Evolutionary conservation across 306 rosid species (phyloP).

Genomic region (Ormosia emarginata): DNA sequence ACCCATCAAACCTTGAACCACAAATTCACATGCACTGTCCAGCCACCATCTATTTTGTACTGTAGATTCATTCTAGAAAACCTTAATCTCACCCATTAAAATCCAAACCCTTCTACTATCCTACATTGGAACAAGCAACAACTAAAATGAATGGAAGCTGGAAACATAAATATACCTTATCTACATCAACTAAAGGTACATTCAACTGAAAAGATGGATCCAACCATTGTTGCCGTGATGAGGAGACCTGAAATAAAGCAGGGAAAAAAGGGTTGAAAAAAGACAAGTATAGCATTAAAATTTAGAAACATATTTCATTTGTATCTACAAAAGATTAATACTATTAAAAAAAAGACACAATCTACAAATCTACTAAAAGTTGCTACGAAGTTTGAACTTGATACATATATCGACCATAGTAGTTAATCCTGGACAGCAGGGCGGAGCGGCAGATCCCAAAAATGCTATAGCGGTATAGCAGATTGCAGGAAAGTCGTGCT

Average conservation of each 20-base stretch:
- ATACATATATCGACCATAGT: background rate
- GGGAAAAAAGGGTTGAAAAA: background rate
- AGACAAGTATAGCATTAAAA: background rate
- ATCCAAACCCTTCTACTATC: background rate
- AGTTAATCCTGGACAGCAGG: too few relatives aligned
- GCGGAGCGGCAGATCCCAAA: too few relatives aligned
- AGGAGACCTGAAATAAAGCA: conserved; percentile 50
- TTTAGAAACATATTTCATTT: background rate
- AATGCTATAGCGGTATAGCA: too few relatives aligned
- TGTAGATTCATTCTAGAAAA: conserved; percentile 9
- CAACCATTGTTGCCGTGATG: conserved; percentile 60
- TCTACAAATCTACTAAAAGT: background rate
- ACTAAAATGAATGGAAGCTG: background rate
- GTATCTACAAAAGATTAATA: background rate
- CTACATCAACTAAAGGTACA: conserved; percentile 93
- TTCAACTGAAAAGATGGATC: conserved; percentile 61
- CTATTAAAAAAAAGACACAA: background rate
- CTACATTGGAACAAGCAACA: background rate
- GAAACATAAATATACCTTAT: conserved; percentile 62
- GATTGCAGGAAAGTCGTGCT: too few relatives aligned
- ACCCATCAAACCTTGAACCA: background rate
- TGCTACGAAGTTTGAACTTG: background rate
- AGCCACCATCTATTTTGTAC: background rate
- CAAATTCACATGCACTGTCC: background rate
- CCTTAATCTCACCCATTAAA: background rate